A percentile compares a stretch with the other conserved stretches of the same genome.
phyloP scores from a whole-genome alignment of 73 alveolate species.

The Stentor roeselii region DNA sequence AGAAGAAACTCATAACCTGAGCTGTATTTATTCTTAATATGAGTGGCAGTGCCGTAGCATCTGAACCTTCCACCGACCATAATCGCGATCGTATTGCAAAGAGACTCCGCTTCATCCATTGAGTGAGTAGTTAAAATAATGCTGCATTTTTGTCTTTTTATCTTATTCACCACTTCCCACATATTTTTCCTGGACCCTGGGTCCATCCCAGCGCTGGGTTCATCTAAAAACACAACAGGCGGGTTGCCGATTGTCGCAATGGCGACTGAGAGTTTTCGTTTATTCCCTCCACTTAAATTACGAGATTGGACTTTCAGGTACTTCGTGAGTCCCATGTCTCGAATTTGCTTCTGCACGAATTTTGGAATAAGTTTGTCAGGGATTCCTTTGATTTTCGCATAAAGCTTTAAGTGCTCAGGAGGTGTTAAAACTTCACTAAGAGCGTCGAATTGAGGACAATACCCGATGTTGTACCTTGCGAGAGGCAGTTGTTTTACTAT shows the following conservation, averaged over 20 bases:
- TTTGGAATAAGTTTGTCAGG: constrained; percentile 53
- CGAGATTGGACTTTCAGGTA: constrained; percentile 80
- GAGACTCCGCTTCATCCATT: constrained; percentile 95
- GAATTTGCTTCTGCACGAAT: constrained; percentile 71
- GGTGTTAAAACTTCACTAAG: constrained; percentile 87
- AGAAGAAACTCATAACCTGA: constrained; percentile 90
- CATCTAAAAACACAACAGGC: constrained; percentile 97
- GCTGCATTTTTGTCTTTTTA: constrained; percentile 64
- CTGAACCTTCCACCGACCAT: constrained; percentile 92
- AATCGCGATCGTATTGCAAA: constrained; percentile 89
- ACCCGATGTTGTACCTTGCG: constrained; percentile 90
- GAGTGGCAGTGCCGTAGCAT: constrained; percentile 88
- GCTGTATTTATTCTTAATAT: constrained; percentile 89
- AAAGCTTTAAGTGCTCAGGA: constrained; percentile 91
- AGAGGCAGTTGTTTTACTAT: constrained; percentile 60
- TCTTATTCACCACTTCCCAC: constrained; percentile 94
- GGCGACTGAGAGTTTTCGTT: constrained; percentile 96
- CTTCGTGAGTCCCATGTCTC: constrained; percentile 83
- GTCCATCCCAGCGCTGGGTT: constrained; percentile 98
- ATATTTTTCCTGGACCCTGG: constrained; percentile 96
- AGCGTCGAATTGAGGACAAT: constrained; percentile 97
- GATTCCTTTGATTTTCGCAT: constrained; percentile 92
- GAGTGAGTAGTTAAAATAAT: constrained; percentile 84
- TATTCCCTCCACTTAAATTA: constrained; percentile 94
- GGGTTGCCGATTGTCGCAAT: constrained; percentile 98